Conservation (phyloP, 2,329 filamentous ascomycete species). For the Rhynchosporium graminicola region DNA sequence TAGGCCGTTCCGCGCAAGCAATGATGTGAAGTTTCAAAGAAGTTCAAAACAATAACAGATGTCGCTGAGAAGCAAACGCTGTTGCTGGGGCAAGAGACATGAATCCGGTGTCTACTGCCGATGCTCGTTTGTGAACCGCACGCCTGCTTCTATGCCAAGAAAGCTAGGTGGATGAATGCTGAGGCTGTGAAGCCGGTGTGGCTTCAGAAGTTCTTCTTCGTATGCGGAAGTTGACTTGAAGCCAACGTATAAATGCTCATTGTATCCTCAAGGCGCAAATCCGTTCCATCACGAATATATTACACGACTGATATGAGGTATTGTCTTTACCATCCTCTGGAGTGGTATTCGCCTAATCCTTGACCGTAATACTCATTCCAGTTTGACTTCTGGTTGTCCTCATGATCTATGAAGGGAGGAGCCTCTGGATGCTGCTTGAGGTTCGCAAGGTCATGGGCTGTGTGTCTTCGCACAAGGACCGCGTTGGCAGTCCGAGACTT, state of each 20-base stretch:
- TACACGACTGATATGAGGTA: slow-evolving; percentile 32
- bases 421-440: slow-evolving; percentile 78
- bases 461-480: slow-evolving; percentile 85
- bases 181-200: slow-evolving; percentile 39
- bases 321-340: slow-evolving; percentile 72
- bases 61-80: slow-evolving; percentile 33
- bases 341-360: slow-evolving; percentile 78
- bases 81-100: slow-evolving; percentile 31
- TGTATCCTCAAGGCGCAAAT: slow-evolving; percentile 29
- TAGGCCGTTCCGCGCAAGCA: slow-evolving; percentile 31
- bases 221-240: slow-evolving; percentile 28
- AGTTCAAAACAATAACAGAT: slow-evolving; percentile 23
- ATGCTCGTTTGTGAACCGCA: slow-evolving; percentile 27
- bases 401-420: slow-evolving; percentile 58
- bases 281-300: slow-evolving; percentile 28
- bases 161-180: slow-evolving; percentile 36
- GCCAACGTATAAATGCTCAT: slow-evolving; percentile 35
- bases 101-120: slow-evolving; percentile 30
- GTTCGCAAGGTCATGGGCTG: slow-evolving; percentile 86
- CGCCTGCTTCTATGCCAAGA: slow-evolving; percentile 36
- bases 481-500: slow-evolving; percentile 88
- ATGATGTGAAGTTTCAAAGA: slow-evolving; percentile 29
- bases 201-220: slow-evolving; percentile 29
- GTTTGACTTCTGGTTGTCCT: slow-evolving; percentile 67
- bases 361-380: slow-evolving; percentile 87